phyloP scores from a whole-genome alignment of 2,329 filamentous ascomycete species.

The Drechslera avenae region DNA sequence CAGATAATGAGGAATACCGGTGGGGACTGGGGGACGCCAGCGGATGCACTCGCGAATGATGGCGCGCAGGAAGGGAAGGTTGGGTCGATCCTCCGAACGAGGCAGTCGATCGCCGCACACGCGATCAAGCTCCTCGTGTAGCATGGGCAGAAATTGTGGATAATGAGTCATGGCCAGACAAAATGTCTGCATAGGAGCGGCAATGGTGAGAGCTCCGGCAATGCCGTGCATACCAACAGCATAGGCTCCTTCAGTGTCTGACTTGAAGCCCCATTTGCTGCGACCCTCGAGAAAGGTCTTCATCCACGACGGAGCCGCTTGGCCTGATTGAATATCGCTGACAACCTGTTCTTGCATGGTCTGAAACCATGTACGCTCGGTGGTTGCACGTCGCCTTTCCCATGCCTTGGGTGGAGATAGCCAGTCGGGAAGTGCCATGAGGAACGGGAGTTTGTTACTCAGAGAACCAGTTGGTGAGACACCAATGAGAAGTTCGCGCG shows the following conservation, averaged over 20 bases:
- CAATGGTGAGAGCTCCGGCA: conserved; percentile 54
- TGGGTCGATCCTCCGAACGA: conserved; percentile 44
- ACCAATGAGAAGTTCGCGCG: conserved; percentile 53
- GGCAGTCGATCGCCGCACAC: conserved; percentile 49
- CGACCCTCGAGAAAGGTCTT: conserved; percentile 50
- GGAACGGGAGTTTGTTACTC: conserved; percentile 53
- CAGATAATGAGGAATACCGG: conserved; percentile 60
- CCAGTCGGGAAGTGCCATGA: conserved; percentile 53
- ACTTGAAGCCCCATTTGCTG: conserved; percentile 49
- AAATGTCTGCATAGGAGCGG: conserved; percentile 55
- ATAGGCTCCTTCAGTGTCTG: conserved; percentile 53
- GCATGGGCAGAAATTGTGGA: conserved; percentile 50
- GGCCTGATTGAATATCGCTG: conserved; percentile 41
- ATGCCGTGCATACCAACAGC: conserved; percentile 57
- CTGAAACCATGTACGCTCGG: conserved; percentile 52
- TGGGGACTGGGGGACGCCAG: conserved; percentile 54
- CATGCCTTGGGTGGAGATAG: conserved; percentile 52
- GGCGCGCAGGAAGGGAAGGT: conserved; percentile 48
- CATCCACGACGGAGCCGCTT: conserved; percentile 51
- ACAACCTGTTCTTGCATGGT: conserved; percentile 52
- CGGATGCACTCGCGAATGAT: conserved; percentile 49
- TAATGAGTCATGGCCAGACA: conserved; percentile 54
- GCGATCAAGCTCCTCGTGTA: conserved; percentile 50
- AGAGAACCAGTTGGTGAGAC: conserved; percentile 55
- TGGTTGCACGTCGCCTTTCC: conserved; percentile 51